Conservation (phyloP, 768 basidiomycete species). For the Lactifluus rugatus region DNA sequence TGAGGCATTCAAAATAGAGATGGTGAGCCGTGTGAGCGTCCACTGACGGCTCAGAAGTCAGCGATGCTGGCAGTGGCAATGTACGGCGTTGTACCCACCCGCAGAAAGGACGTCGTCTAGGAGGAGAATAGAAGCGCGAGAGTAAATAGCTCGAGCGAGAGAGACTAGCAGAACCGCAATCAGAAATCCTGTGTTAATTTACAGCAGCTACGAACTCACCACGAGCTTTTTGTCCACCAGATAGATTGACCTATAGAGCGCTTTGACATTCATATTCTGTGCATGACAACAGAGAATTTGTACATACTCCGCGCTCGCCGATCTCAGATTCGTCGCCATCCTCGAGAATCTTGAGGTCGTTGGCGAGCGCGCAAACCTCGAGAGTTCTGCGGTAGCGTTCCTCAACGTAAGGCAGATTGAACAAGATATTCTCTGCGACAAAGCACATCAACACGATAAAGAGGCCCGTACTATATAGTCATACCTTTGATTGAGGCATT, state of each 20-base stretch:
- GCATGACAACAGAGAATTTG: neutral
- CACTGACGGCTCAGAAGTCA: slow-evolving; percentile 33
- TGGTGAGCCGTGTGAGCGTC: slow-evolving; percentile 82
- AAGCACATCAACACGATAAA: slow-evolving; percentile 1
- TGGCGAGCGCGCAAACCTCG: slow-evolving; percentile 63
- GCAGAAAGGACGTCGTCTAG: slow-evolving; percentile 72
- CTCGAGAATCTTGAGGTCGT: slow-evolving; percentile 73
- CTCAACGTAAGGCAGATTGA: slow-evolving; percentile 64
- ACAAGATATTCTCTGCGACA: slow-evolving; percentile 57
- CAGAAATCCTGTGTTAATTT: neutral
- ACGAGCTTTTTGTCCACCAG: slow-evolving; percentile 46
- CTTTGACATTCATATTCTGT: neutral
- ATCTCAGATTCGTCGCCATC: slow-evolving; percentile 86
- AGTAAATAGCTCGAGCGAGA: slow-evolving; percentile 81
- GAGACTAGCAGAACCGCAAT: slow-evolving; percentile 36
- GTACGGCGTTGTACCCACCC: slow-evolving; percentile 23
- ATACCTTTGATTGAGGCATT: slow-evolving; percentile 58
- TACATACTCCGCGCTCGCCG: slow-evolving; percentile 66
- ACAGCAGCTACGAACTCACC: slow-evolving; percentile 27
- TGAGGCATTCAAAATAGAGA: slow-evolving; percentile 69
- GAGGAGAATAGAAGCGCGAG: slow-evolving; percentile 69
- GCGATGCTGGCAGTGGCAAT: neutral
- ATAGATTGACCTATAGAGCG: slow-evolving; percentile 33
- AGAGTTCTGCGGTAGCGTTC: slow-evolving; percentile 70
- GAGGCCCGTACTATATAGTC: neutral